Base-by-base conservation (phyloP, 2,329 filamentous ascomycete genomes). In the Curvularia spicifera region DNA sequence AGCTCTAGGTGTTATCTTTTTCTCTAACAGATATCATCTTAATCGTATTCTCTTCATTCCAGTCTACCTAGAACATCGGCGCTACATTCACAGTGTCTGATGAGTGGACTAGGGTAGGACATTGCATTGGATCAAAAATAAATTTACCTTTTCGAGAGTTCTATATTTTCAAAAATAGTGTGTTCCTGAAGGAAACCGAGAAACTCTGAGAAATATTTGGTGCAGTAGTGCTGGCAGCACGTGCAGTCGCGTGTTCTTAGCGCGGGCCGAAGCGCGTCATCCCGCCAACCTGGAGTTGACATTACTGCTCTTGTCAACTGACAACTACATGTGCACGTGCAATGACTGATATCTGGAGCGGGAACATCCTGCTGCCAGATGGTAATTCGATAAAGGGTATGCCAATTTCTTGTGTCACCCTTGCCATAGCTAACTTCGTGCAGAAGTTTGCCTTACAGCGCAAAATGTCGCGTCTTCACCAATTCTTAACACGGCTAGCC, bases 171-270 rank as follows among this genome's bases (percentile, higher is more conserved):
- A 2, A 5, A n/a, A 5, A 37, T n/a, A 37, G 15, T 6, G 4
- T 7, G 4, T n/a, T 37, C 12, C 4, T 37, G 3, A 72, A 83
- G 64, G 81, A 78, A 78, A 75, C 62, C 82, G 15, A n/a, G 20
- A 28, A 9, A 29, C 8, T 26, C 43, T 18, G 22, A 28, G 12
- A 37, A 18, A n/a, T 31, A 22, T 20, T 24, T 13, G 33, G 35
- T 37, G 47, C 13, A 10, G 26, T 35, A 2, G 28, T 4, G 33
- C 40, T 22, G 28, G 24, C 12, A 1, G 3, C 55, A 54, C 56
- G 51, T 57, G 51, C 56, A 29, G 48, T 61, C 63, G 66, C 57
- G 66, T 66, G 54, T 4, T 26, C 44, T 51, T 61, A 60, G 58
- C 56, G 53, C 24, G 24, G 49, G 12, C n/a, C 29, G 35, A 48